phyloP scores from a whole-genome alignment of 306 rosid genomes.

The Luffa acutangula region DNA sequence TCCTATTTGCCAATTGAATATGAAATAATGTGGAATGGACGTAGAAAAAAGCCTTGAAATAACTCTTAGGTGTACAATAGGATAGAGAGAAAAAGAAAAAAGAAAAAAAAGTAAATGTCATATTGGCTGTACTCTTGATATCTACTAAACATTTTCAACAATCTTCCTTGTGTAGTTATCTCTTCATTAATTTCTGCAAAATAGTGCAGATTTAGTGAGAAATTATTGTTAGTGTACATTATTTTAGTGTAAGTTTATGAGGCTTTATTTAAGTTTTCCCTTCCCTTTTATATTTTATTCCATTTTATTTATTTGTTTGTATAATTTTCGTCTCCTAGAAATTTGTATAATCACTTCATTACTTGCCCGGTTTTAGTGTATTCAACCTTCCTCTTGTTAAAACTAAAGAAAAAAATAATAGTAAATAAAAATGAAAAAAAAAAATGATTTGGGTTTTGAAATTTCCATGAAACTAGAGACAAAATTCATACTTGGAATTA shows the following conservation, averaged over 20 bases:
- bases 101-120: background rate
- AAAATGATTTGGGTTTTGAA: background rate
- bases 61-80: background rate
- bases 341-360: background rate
- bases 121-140: background rate
- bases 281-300: background rate
- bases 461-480: background rate
- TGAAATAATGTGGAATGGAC: background rate
- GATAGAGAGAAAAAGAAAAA: background rate
- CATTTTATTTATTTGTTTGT: background rate
- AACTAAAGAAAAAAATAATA: too few species aligned
- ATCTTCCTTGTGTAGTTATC: background rate
- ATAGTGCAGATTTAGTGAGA: constrained; percentile 1
- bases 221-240: background rate
- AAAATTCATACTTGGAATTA: background rate
- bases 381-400: background rate
- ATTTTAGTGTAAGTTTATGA: constrained; percentile 1
- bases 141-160: background rate
- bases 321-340: background rate
- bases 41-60: background rate
- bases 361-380: background rate
- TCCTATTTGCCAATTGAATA: background rate
- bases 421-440: too few species aligned
- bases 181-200: background rate
- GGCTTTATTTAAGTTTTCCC: background rate